Conservation (phyloP, 2,329 filamentous ascomycete genomes). For the Epichloe glyceriae region DNA sequence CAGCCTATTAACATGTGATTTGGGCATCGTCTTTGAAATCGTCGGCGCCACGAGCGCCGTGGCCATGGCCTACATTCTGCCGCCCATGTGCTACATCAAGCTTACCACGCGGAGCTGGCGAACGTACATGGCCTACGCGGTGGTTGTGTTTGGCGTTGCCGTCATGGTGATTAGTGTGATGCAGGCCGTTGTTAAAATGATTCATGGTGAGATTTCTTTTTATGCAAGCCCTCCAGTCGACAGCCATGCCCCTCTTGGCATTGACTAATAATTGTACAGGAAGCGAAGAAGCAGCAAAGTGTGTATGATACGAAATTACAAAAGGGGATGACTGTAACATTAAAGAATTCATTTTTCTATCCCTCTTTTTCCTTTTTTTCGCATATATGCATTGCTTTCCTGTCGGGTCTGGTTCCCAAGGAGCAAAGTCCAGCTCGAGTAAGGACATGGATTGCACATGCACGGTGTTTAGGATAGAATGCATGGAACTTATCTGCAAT, state of each 20-base stretch:
- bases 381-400: not conserved
- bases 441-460: not conserved
- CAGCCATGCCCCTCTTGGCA: not conserved
- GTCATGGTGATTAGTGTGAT: conserved; percentile 75
- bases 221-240: too few relatives aligned
- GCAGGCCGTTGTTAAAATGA: conserved; percentile 58
- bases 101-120: conserved; percentile 65
- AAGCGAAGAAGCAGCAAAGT: conserved; percentile 6
- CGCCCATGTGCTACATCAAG: conserved; percentile 90
- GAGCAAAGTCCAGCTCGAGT: too few relatives aligned
- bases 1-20: conserved; percentile 77
- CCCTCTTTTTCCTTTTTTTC: not conserved
- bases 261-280: conserved; percentile 2
- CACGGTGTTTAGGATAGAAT: not conserved
- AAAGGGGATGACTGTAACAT: too few relatives aligned
- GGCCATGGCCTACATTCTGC: conserved; percentile 87
- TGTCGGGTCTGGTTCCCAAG: not conserved
- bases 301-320: conserved; percentile 1
- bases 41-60: conserved; percentile 93
- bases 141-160: conserved; percentile 63
- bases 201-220: conserved; percentile 14
- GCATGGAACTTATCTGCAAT: too few relatives aligned
- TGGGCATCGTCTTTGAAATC: conserved; percentile 88
- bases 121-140: conserved; percentile 56
- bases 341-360: too few relatives aligned